Evolutionary conservation across 2,329 filamentous ascomycete genomes (phyloP).

Genomic region (Fusarium sp.): DNA sequence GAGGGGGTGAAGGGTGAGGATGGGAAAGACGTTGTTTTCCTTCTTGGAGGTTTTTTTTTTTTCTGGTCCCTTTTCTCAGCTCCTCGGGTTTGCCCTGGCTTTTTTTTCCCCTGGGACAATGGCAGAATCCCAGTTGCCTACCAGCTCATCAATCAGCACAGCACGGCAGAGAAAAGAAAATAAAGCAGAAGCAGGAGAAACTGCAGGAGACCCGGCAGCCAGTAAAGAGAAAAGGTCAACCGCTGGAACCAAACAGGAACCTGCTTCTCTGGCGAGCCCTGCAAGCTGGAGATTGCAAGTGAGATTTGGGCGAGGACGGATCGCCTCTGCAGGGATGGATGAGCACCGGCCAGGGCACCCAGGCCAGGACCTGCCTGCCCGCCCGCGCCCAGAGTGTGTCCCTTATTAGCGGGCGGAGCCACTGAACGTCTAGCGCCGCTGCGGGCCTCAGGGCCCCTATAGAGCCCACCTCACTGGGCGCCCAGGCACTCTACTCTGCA

Average conservation of each 20-base stretch:
- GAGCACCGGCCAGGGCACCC: slow-evolving; percentile 35
- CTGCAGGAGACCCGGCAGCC: slow-evolving; percentile 10
- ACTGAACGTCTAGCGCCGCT: slow-evolving; percentile 44
- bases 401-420: slow-evolving; percentile 44
- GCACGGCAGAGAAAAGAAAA: slow-evolving; percentile 8
- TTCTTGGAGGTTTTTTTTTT: slow-evolving; percentile 6
- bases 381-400: slow-evolving; percentile 21
- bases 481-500: slow-evolving; percentile 2
- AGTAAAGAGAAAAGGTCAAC: slow-evolving; percentile 15
- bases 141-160: background rate
- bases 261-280: slow-evolving; percentile 13
- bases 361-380: slow-evolving; percentile 36
- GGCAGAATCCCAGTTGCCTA: slow-evolving; percentile 16
- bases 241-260: slow-evolving; percentile 17
- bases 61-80: slow-evolving; percentile 24
- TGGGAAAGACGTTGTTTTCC: slow-evolving; percentile 26
- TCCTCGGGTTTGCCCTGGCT: background rate
- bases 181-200: slow-evolving; percentile 7
- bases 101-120: slow-evolving; percentile 23
- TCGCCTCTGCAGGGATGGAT: slow-evolving; percentile 50
- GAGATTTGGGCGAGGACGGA: slow-evolving; percentile 48
- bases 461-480: slow-evolving; percentile 18
- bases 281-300: slow-evolving; percentile 47
- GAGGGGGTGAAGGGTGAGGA: slow-evolving; percentile 14
- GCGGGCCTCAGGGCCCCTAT: slow-evolving; percentile 40